Conservation (phyloP, 2,329 filamentous ascomycete species). For the Exophiala alcalophila region DNA sequence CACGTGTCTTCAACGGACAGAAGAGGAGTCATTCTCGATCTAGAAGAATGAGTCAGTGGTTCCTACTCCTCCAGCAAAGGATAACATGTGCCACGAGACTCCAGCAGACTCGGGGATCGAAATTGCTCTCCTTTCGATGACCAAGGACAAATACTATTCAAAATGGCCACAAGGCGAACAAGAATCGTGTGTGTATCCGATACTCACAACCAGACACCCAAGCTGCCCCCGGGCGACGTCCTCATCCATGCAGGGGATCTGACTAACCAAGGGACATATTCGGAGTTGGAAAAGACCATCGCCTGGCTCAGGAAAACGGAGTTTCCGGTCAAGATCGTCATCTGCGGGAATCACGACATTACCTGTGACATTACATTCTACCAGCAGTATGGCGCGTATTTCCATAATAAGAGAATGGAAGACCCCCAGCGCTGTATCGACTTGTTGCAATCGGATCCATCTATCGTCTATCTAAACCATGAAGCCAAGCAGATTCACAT, state of each 20-base stretch:
- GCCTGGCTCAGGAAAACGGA: conserved; percentile 44
- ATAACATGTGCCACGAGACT: too few relatives aligned
- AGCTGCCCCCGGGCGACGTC: conserved; percentile 44
- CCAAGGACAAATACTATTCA: conserved; percentile 8
- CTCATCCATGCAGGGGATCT: conserved; percentile 52
- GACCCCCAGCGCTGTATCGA: conserved; percentile 44
- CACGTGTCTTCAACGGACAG: too few relatives aligned
- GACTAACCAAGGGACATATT: conserved; percentile 44
- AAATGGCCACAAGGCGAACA: conserved; percentile 19
- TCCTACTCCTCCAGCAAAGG: too few relatives aligned
- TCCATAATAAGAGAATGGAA: conserved; percentile 47
- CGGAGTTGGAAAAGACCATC: conserved; percentile 41
- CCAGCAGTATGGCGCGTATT: conserved; percentile 39
- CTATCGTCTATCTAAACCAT: conserved; percentile 54
- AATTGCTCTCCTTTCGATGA: too few relatives aligned
- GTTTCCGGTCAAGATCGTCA: conserved; percentile 45
- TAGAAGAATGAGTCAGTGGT: too few relatives aligned
- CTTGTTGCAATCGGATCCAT: conserved; percentile 42
- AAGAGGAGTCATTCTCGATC: too few relatives aligned
- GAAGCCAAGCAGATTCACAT: conserved; percentile 46
- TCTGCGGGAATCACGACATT: conserved; percentile 50
- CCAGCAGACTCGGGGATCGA: too few relatives aligned
- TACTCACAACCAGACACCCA: conserved; percentile 42
- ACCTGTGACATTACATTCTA: conserved; percentile 40
- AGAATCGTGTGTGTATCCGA: conserved; percentile 46